phyloP scores from a whole-genome alignment of 208 protist genomes.

The Borovskyia barvae region DNA sequence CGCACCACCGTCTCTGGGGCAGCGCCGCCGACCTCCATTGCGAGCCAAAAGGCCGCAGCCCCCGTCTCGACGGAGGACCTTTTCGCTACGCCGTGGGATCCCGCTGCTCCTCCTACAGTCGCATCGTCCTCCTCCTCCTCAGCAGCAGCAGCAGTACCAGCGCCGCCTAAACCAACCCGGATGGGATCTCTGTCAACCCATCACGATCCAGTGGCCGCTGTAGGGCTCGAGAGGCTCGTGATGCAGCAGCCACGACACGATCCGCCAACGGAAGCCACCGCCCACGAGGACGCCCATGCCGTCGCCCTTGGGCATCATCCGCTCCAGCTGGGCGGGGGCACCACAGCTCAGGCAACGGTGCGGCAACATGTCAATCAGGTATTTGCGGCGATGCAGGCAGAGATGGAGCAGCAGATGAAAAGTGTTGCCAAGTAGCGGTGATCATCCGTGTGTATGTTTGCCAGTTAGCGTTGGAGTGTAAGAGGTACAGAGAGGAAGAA shows the following conservation, averaged over 20 bases:
- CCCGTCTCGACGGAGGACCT: constrained; percentile 5
- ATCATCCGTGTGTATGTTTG: too few species aligned
- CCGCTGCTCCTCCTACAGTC: too few species aligned
- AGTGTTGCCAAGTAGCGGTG: too few species aligned
- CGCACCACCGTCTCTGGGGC: background rate
- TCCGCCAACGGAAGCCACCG: constrained; percentile 2
- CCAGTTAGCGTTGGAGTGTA: too few species aligned
- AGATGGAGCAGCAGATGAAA: constrained; percentile 19
- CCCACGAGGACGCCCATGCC: background rate
- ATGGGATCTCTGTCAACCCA: constrained; percentile 7
- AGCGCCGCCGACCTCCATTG: too few species aligned
- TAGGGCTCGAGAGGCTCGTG: constrained; percentile 7
- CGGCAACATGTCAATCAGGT: constrained; percentile 1
- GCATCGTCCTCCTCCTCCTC: too few species aligned
- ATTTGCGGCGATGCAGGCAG: constrained; percentile 19
- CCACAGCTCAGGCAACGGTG: background rate
- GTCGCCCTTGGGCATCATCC: background rate
- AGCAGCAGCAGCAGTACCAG: too few species aligned
- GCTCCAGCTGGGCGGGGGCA: constrained; percentile 7
- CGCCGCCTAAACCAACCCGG: background rate
- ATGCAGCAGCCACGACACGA: too few species aligned
- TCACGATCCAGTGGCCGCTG: constrained; percentile 8
- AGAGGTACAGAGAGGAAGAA: too few species aligned
- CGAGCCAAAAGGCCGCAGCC: background rate
- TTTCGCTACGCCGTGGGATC: constrained; percentile 4